These are phyloP conservation scores for Ascosphaera apis DNA, from an alignment of 2,329 filamentous ascomycete genomes.

Conservation along the genomic window DNA sequence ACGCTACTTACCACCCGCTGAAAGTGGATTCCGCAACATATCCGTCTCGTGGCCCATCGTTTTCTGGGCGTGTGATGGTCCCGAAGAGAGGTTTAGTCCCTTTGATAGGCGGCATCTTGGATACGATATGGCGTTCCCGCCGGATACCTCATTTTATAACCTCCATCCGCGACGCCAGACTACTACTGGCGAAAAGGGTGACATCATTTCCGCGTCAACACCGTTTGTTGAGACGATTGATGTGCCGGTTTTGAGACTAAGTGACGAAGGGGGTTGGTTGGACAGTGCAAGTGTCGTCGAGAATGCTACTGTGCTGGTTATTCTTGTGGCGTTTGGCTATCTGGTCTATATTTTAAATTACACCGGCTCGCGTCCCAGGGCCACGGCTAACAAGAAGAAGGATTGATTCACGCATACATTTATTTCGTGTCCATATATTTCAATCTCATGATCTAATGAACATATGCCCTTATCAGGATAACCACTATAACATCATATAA, in stretches of 20 bases:
- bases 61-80: slow-evolving; percentile 68
- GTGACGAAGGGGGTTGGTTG: slow-evolving; percentile 21
- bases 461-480: too few species aligned
- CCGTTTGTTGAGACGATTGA: slow-evolving; percentile 30
- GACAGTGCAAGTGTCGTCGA: slow-evolving; percentile 19
- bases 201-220: slow-evolving; percentile 3
- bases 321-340: slow-evolving; percentile 46
- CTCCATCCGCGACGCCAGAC: slow-evolving; percentile 28
- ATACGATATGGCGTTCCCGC: slow-evolving; percentile 59
- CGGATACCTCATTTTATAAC: slow-evolving; percentile 66
- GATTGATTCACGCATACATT: too few species aligned
- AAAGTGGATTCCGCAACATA: slow-evolving; percentile 29
- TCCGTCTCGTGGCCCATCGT: slow-evolving; percentile 59
- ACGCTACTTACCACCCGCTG: slow-evolving; percentile 48
- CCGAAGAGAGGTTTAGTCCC: slow-evolving; percentile 37
- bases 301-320: slow-evolving; percentile 32
- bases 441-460: too few species aligned
- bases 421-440: too few species aligned
- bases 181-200: slow-evolving; percentile 1
- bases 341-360: too few species aligned
- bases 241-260: slow-evolving; percentile 42
- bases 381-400: too few species aligned
- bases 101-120: slow-evolving; percentile 73
- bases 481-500: too few species aligned
- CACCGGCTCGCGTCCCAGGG: too few species aligned